Evolutionary conservation across 1,284 basidiomycete genomes (phyloP), one percentile per base, ranked within the genome.

Genomic region (Naganishia cerealis): DNA sequence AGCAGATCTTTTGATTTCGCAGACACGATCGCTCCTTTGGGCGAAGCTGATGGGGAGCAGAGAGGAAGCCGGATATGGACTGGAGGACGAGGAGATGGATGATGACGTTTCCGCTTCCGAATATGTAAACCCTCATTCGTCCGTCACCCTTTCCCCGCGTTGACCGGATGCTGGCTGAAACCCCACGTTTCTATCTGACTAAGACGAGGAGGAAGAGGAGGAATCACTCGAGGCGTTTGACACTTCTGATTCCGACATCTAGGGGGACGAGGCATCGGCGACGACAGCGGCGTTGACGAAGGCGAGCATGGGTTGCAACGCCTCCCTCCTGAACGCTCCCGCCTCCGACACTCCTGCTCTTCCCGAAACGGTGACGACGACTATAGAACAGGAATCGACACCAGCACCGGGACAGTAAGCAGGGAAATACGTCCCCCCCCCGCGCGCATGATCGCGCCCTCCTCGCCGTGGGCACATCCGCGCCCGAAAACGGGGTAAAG

Each of bases 1-100:
- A 86, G 73, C 87, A 85, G 80, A 86, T 73, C 82, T 85, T 15
- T 77, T 87, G n/a, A 78, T 50, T 77, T 77, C 68, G 78, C 76
- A 4, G 82, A 82, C 16, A 72, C 71, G 18, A 77, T 80, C 38
- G 76, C 77, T 36, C 56, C 57, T 10, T 50, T 46, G 13, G 63
- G 52, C 21, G 57, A 48, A 3, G 73, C 73, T 0, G 71, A 69
- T 18, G 66, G 62, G 8, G 58, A 24, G 16, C 69, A 68, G 10
- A 68, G 69, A n/a, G n/a, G n/a, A n/a, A n/a, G n/a, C n/a, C n/a
- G n/a, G n/a, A n/a, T n/a, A n/a, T n/a, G n/a, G n/a, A n/a, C n/a
- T n/a, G 5, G 54, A 42, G 50, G 67, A 67, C 24, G 26, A 56
- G 48, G n/a, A 62, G 26, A 50, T 48, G 67, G 67, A 70, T 15